phyloP scores from a whole-genome alignment of 345 rosid species.

The Citrus reticulata region DNA sequence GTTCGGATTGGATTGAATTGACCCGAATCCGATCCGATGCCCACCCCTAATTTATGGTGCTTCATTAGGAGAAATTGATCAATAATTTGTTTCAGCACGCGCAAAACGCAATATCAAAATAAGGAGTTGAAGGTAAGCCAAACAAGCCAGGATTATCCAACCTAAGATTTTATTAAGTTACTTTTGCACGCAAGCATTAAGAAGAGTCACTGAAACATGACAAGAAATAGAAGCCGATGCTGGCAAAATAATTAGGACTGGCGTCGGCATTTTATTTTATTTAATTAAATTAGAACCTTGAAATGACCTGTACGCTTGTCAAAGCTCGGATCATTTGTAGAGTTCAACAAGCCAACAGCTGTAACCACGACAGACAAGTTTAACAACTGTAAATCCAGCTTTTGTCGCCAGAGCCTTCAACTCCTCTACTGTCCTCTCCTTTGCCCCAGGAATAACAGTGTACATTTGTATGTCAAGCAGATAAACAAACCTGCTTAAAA shows the following conservation, averaged over 20 bases:
- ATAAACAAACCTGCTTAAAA: background rate
- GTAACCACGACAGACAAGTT: background rate
- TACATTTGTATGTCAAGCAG: background rate
- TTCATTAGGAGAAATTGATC: no score
- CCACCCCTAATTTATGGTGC: no score
- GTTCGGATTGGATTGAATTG: fast-evolving
- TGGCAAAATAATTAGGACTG: no score
- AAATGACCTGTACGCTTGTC: no score
- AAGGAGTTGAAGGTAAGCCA: no score
- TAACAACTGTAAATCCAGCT: background rate
- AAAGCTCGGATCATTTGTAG: background rate
- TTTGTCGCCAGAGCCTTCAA: background rate
- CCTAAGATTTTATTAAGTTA: no score
- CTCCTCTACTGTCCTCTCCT: background rate
- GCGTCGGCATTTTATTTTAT: no score
- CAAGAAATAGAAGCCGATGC: background rate
- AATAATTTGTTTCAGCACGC: no score
- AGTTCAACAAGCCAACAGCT: background rate
- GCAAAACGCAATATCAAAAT: no score
- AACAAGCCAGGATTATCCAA: background rate
- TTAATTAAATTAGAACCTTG: background rate
- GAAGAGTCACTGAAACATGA: background rate
- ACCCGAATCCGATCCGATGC: no score
- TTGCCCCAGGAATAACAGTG: background rate
- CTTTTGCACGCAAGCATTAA: background rate